Percentiles rank a stretch among this genome's conserved stretches.
These are phyloP conservation scores for Curvularia sp. DNA, from an alignment of 2,329 filamentous ascomycete species.

Conservation along the genomic window DNA sequence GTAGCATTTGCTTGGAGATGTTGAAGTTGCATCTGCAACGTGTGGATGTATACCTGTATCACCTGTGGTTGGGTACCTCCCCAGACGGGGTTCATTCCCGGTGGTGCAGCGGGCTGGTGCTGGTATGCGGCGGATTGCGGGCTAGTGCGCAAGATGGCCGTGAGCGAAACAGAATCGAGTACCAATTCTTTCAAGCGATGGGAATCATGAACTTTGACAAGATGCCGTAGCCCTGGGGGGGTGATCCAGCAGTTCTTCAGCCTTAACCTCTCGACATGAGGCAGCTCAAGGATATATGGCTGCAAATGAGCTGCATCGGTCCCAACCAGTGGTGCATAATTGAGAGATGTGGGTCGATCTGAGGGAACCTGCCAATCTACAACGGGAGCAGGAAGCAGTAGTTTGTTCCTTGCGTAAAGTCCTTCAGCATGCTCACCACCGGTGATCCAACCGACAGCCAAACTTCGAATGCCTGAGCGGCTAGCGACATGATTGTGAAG, in stretches of 20 bases:
- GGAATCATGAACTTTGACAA: conserved; percentile 59
- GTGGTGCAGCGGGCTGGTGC: conserved; percentile 4
- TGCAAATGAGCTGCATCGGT: conserved; percentile 22
- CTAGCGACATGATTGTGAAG: conserved; percentile 60
- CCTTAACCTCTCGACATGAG: conserved; percentile 64
- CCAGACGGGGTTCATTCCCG: conserved; percentile 10
- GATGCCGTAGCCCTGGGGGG: conserved; percentile 62
- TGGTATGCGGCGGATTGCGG: conserved; percentile 5
- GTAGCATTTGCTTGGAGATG: conserved; percentile 27
- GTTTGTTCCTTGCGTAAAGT: conserved; percentile 65
- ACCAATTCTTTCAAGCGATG: conserved; percentile 61
- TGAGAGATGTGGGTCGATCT: conserved; percentile 9
- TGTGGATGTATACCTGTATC: conserved; percentile 27
- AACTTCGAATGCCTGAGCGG: conserved; percentile 60
- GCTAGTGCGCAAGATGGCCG: conserved; percentile 38
- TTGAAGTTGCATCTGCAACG: conserved; percentile 30
- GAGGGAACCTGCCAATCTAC: conserved; percentile 29
- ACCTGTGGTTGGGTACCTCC: conserved; percentile 21
- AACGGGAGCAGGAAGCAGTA: conserved; percentile 68
- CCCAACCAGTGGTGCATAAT: conserved; percentile 16
- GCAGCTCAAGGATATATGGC: conserved; percentile 58
- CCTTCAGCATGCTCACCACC: conserved; percentile 72
- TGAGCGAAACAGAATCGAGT: conserved; percentile 70
- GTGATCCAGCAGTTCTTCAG: conserved; percentile 74
- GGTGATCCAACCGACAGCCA: conserved; percentile 71